Conservation (phyloP, 2,329 filamentous ascomycete species). For the Sclerotinia subarctica region DNA sequence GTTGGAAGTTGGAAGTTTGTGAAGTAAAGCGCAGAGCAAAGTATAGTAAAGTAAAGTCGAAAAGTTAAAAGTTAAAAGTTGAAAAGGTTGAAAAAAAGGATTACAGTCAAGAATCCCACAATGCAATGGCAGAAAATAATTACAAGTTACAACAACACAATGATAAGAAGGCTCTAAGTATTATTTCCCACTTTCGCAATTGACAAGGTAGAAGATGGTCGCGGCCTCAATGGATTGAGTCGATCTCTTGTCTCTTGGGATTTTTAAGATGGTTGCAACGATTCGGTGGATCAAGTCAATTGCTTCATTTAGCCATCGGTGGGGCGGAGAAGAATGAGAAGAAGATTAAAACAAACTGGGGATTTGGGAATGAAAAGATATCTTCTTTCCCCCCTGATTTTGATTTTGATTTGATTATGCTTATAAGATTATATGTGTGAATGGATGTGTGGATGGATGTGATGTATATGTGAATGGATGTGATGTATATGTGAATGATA, state of each 20-base stretch:
- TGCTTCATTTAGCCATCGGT: constrained; percentile 5
- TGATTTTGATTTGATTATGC: neutral
- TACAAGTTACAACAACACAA: neutral
- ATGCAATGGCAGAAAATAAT: neutral
- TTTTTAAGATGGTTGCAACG: neutral
- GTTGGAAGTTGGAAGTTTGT: neutral
- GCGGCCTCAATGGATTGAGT: constrained; percentile 1
- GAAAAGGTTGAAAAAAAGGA: too few relatives aligned
- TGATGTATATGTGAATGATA: neutral
- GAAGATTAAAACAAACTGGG: constrained; percentile 6
- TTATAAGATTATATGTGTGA: neutral
- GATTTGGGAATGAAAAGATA: neutral
- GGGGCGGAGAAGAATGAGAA: neutral
- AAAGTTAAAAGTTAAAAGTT: neutral
- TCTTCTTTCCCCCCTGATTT: neutral
- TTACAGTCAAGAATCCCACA: neutral
- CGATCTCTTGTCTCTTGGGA: neutral
- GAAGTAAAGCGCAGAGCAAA: neutral
- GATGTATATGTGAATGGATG: neutral
- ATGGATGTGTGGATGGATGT: too few relatives aligned
- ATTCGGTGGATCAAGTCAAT: neutral
- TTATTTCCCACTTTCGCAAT: neutral
- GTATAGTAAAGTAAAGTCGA: neutral
- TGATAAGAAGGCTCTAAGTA: neutral
- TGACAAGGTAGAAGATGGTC: neutral